phyloP scores from a whole-genome alignment of 108 stramenopile genomes.

The Discostella stelligeroides region DNA sequence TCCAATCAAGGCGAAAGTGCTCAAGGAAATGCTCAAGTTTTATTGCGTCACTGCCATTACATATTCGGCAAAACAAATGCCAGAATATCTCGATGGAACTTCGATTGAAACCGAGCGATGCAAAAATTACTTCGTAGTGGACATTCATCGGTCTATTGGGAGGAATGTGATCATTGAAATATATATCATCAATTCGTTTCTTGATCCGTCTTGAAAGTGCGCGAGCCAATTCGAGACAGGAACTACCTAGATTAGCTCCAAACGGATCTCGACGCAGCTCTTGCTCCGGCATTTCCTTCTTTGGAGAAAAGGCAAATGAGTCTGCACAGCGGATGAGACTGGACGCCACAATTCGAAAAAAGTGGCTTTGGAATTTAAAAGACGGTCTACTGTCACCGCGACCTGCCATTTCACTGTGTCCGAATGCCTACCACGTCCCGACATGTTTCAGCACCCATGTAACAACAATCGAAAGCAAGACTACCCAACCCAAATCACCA shows the following conservation, averaged over 20 bases:
- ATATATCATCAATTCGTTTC: constrained; percentile 20
- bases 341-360: too few species aligned
- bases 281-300: constrained; percentile 25
- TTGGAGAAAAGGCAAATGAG: too few species aligned
- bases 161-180: constrained; percentile 31
- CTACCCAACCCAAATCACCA: constrained; percentile 23
- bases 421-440: too few species aligned
- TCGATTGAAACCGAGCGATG: constrained; percentile 45
- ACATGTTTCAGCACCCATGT: constrained; percentile 24
- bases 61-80: constrained; percentile 52
- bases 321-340: too few species aligned
- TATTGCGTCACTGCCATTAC: constrained; percentile 41
- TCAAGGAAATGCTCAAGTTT: constrained; percentile 45
- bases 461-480: constrained; percentile 24
- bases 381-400: too few species aligned
- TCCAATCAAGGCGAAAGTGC: constrained; percentile 50
- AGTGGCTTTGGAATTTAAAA: too few species aligned
- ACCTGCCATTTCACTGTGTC: too few species aligned
- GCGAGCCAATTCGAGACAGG: constrained; percentile 20
- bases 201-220: constrained; percentile 14
- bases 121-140: constrained; percentile 53
- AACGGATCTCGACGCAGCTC: constrained; percentile 27
- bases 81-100: constrained; percentile 55
- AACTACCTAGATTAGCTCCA: constrained; percentile 39
- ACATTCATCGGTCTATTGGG: constrained; percentile 50